These are phyloP conservation scores for Trichosporon inkin DNA, from an alignment of 1,284 basidiomycete species.

Conservation along the genomic window DNA sequence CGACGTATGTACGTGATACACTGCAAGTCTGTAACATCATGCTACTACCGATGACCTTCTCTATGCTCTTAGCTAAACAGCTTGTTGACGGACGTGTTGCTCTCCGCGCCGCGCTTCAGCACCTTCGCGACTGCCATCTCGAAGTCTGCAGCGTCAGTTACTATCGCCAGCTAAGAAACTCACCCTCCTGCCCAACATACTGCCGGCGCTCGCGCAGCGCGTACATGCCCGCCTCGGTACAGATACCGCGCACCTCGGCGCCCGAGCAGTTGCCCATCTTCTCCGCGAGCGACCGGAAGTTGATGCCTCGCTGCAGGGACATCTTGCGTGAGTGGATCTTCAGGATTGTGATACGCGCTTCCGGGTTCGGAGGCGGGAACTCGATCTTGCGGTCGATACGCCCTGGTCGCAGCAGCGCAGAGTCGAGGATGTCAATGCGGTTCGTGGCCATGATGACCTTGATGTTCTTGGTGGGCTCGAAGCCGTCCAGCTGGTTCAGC, in stretches of 20 bases:
- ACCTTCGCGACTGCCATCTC: conserved; percentile 97
- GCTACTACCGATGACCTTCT: neutral
- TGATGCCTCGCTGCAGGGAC: conserved; percentile 96
- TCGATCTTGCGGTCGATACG: conserved; percentile 99
- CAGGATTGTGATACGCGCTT: conserved; percentile 93
- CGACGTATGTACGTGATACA: neutral
- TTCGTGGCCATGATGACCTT: conserved; percentile 99
- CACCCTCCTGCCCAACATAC: conserved; percentile 84
- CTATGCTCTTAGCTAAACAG: conserved; percentile 57
- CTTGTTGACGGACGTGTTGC: conserved; percentile 85
- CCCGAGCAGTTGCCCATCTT: conserved; percentile 99
- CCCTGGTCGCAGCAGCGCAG: conserved; percentile 88
- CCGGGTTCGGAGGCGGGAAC: conserved; percentile 96
- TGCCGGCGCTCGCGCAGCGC: conserved; percentile 90
- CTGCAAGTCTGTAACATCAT: conserved; percentile 1
- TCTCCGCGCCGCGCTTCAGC: conserved; percentile 87
- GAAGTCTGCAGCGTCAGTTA: conserved; percentile 60
- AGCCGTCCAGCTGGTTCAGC: conserved; percentile 94
- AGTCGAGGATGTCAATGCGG: conserved; percentile 95
- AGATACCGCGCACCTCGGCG: conserved; percentile 96
- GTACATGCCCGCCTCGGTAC: conserved; percentile 98
- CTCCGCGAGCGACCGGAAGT: conserved; percentile 87
- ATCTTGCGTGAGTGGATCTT: conserved; percentile 98
- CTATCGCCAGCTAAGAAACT: neutral
- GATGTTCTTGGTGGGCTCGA: conserved; percentile 97